Conservation (phyloP, 208 protist species). For the Borovskyia barvae region DNA sequence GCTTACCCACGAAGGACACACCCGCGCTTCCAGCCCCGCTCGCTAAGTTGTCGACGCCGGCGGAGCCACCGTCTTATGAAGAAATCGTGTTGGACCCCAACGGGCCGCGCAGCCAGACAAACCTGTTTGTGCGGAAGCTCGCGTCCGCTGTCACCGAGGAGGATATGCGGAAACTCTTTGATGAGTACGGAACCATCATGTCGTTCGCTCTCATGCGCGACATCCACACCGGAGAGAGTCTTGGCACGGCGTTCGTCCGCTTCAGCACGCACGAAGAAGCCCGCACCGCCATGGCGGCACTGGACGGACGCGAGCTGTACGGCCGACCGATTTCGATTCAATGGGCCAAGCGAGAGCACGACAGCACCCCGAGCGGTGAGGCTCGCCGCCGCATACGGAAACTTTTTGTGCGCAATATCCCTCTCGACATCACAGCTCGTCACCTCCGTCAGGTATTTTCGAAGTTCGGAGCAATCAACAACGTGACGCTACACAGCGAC, state of each 20-base stretch:
- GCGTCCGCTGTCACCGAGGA: constrained; percentile 51
- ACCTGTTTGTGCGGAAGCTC: constrained; percentile 81
- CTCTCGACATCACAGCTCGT: constrained; percentile 42
- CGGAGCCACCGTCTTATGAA: constrained; percentile 43
- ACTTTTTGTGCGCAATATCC: constrained; percentile 86
- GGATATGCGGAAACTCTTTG: constrained; percentile 55
- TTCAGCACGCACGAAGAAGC: constrained; percentile 69
- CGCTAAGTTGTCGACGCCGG: neutral
- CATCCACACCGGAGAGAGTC: constrained; percentile 81
- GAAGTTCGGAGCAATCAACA: constrained; percentile 50
- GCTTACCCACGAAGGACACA: constrained; percentile 13
- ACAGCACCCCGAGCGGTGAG: constrained; percentile 68
- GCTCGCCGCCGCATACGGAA: constrained; percentile 68
- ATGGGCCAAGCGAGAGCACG: constrained; percentile 82
- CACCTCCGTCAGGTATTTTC: constrained; percentile 47
- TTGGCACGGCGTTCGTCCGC: constrained; percentile 85
- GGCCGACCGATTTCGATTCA: constrained; percentile 67
- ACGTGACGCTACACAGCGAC: constrained; percentile 67
- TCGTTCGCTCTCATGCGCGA: constrained; percentile 75
- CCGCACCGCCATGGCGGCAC: constrained; percentile 38
- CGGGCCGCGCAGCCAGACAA: constrained; percentile 66
- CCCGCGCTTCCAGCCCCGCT: neutral
- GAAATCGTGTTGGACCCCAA: constrained; percentile 49
- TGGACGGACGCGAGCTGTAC: constrained; percentile 49
- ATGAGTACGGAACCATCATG: constrained; percentile 58